A percentile compares a stretch with the other conserved stretches of the same genome.
These are phyloP conservation scores for Laguncularia racemosa DNA, from an alignment of 345 rosid species.

Conservation along the genomic window DNA sequence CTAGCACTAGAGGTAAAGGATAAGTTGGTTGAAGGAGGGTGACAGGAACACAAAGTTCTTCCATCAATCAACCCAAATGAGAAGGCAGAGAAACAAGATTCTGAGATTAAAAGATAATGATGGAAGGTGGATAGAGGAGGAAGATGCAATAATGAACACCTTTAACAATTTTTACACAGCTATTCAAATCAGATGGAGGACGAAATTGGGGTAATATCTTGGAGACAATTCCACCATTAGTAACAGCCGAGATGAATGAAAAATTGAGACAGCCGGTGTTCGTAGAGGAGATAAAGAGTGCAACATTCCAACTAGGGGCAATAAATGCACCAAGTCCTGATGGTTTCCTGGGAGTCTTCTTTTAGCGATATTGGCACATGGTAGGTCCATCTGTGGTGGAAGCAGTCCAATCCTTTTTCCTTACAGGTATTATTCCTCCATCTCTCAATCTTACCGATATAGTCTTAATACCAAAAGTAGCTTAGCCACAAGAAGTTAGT, in stretches of 20 bases:
- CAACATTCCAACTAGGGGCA: rapidly evolving
- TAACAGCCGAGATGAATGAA: not conserved
- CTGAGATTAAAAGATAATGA: not conserved
- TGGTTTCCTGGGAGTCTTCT: not conserved
- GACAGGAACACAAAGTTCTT: not conserved
- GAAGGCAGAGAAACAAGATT: not conserved
- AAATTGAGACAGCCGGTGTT: not conserved
- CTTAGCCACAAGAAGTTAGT: not conserved
- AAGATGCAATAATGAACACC: not conserved
- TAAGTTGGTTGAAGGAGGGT: not conserved
- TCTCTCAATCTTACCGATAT: not conserved
- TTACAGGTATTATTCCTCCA: not conserved
- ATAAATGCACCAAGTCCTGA: not conserved
- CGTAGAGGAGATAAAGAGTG: too few species aligned
- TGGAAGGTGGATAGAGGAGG: not conserved
- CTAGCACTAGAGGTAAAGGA: not conserved
- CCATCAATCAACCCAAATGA: not conserved
- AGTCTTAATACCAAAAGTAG: too few species aligned
- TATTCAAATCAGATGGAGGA: not conserved
- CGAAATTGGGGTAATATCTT: too few species aligned
- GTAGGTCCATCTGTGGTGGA: not conserved
- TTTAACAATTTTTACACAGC: not conserved
- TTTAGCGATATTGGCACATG: too few species aligned
- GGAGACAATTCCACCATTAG: not conserved
- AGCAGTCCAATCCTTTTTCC: not conserved